These are phyloP conservation scores for Ilyonectria robusta DNA, from an alignment of 2,329 filamentous ascomycete species.

Conservation along the genomic window DNA sequence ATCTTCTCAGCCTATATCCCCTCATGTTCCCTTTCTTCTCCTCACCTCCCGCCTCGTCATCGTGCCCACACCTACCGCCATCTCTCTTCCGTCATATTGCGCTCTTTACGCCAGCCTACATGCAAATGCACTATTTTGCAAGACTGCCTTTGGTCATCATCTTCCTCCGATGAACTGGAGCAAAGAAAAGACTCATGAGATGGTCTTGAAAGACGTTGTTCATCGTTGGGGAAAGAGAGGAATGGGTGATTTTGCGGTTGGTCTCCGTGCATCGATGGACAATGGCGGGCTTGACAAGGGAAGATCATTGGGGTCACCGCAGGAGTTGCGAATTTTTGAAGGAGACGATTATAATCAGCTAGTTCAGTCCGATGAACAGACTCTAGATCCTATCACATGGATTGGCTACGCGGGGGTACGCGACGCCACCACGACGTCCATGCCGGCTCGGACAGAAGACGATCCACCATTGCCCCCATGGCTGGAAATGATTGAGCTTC, in stretches of 20 bases:
- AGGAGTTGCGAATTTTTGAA: constrained; percentile 12
- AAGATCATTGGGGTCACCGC: not conserved
- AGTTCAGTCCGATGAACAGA: not conserved
- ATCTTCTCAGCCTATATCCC: no score
- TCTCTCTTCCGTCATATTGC: constrained; percentile 22
- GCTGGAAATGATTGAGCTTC: constrained; percentile 40
- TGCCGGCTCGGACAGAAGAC: not conserved
- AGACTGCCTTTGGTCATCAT: constrained; percentile 30
- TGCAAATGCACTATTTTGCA: constrained; percentile 30
- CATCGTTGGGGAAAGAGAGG: constrained; percentile 28
- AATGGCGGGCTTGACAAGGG: not conserved
- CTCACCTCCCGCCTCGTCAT: constrained; percentile 22
- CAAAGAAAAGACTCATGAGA: constrained; percentile 29
- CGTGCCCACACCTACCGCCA: constrained; percentile 34
- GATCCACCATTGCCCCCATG: constrained; percentile 22
- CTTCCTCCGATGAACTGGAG: constrained; percentile 26
- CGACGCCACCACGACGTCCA: constrained; percentile 26
- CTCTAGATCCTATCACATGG: constrained; percentile 29
- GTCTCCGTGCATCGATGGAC: constrained; percentile 10
- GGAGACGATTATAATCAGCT: constrained; percentile 5
- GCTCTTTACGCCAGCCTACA: constrained; percentile 31
- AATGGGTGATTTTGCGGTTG: constrained; percentile 41
- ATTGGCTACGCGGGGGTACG: constrained; percentile 37
- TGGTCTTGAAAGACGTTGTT: constrained; percentile 26
- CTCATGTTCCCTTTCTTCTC: not conserved